These are phyloP conservation scores for Talaromyces wortmannii DNA, from an alignment of 495 filamentous ascomycete genomes.

Conservation along the genomic window DNA sequence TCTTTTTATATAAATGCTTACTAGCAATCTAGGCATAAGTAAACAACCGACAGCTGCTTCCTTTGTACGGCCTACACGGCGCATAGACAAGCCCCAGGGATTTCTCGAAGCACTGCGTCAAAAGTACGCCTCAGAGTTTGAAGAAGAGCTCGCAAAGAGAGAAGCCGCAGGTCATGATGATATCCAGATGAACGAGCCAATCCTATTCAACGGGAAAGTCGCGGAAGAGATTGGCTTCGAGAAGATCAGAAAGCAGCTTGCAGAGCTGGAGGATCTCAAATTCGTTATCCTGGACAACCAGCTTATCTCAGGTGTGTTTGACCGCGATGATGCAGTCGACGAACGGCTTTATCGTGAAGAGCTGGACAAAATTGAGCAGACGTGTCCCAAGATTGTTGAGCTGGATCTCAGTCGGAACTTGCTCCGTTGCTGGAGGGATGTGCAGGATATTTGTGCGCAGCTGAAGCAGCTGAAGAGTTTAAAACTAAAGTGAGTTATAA, in stretches of 20 bases:
- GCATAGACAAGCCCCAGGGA: conserved; percentile 54
- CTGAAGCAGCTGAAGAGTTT: conserved; percentile 57
- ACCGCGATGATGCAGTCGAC: conserved; percentile 22
- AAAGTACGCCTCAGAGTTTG: conserved; percentile 69
- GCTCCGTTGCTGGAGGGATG: conserved; percentile 56
- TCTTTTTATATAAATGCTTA: not conserved
- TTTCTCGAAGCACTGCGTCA: conserved; percentile 74
- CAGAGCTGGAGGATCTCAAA: conserved; percentile 67
- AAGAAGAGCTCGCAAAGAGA: conserved; percentile 13
- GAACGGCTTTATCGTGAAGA: conserved; percentile 13
- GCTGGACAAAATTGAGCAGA: conserved; percentile 21
- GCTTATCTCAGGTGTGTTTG: conserved; percentile 42
- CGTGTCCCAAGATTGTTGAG: conserved; percentile 61
- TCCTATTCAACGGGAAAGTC: conserved; percentile 76
- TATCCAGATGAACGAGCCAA: conserved; percentile 30
- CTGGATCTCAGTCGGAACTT: conserved; percentile 85
- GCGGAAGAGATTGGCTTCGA: conserved; percentile 95
- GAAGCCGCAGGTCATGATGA: conserved; percentile 14
- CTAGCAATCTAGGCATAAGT: conserved; percentile 47
- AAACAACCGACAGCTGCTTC: conserved; percentile 65
- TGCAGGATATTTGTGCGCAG: conserved; percentile 61
- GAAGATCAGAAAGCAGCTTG: conserved; percentile 75
- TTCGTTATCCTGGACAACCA: conserved; percentile 78
- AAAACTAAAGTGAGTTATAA: conserved; percentile 57
- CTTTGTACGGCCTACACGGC: conserved; percentile 75